Evolutionary conservation across 2,329 filamentous ascomycete species (phyloP).

Genomic region (Cordyceps militaris): DNA sequence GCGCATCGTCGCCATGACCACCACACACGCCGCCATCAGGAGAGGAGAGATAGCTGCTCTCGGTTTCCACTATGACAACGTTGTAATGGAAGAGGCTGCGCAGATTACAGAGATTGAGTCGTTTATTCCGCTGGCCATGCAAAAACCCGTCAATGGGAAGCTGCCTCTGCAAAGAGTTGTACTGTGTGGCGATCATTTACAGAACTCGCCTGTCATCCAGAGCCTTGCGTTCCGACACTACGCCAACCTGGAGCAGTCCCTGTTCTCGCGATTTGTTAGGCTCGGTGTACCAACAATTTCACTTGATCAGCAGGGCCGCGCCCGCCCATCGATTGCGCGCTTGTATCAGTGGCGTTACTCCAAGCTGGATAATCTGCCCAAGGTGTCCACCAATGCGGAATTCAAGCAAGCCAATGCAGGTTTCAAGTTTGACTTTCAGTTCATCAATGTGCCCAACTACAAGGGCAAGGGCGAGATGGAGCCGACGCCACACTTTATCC

Average conservation of each 20-base stretch:
- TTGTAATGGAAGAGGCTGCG: conserved; percentile 96
- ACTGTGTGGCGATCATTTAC: conserved; percentile 88
- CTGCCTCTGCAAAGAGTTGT: conserved; percentile 80
- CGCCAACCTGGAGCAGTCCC: conserved; percentile 89
- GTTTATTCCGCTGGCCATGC: conserved; percentile 90
- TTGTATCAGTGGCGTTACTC: conserved; percentile 94
- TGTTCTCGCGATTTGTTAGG: conserved; percentile 86
- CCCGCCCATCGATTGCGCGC: conserved; percentile 76
- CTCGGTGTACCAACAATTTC: conserved; percentile 86
- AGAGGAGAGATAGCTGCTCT: conserved; percentile 81
- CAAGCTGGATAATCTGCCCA: conserved; percentile 68
- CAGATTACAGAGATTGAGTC: conserved; percentile 97
- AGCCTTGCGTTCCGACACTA: conserved; percentile 91
- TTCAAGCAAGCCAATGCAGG: conserved; percentile 82
- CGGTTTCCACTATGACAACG: conserved; percentile 96
- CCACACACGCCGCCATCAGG: conserved; percentile 93
- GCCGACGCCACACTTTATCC: conserved; percentile 88
- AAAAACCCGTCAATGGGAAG: conserved; percentile 67
- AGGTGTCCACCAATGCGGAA: conserved; percentile 60
- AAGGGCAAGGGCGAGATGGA: conserved; percentile 83
- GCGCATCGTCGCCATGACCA: conserved; percentile 98
- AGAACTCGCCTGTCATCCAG: conserved; percentile 94
- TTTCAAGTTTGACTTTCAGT: conserved; percentile 91
- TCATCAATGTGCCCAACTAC: conserved; percentile 92
- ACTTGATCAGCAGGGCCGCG: conserved; percentile 89